Base-by-base conservation (phyloP, 1,284 basidiomycete genomes). In the Leccinum laetum region DNA sequence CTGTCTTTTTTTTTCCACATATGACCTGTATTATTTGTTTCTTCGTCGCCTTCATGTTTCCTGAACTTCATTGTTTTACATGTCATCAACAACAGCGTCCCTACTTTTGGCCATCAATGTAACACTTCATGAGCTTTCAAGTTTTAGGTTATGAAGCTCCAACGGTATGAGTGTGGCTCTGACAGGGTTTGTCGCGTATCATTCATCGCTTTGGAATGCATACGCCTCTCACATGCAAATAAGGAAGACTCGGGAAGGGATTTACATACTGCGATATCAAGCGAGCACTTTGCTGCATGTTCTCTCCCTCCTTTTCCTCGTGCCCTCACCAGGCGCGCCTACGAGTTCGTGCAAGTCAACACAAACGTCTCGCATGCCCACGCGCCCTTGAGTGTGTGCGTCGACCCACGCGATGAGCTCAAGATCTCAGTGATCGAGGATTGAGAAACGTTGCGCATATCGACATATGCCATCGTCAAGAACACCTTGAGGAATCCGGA, bases 321-420 rank as follows among this genome's bases (percentile, higher is more conserved):
- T 14, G 35, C 37, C 35, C 11, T 58, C 18, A 2, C 6, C 18
- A 26, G 35, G 41, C 1, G 21, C 9, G 11, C 21, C 10, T 68
- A 70, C 7, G 26, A 21, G 24, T 29, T 53, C 46, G 4, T 58
- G 64, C 72, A 71, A 6, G 69, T 73, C 59, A 72, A 56, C 57
- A 71, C 72, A 11, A 72, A 63, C 37, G 71, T 73, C 58, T 71
- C 64, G n/a, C 67, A 72, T 4, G 63, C 11, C 72, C 72, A 72
- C 11, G 59, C 24, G 5, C 64, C 69, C 35, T 58, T 61, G 24
- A 65, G 62, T 1, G n/a, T 29, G 7, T 37, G 3, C 16, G 39
- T 57, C 16, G 5, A 4, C 29, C 58, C 44, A 8, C 70, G 64
- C 9, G 66, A 46, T 18, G 64, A 49, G 7, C 16, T 9, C 18